Evolutionary conservation across 208 protist species (phyloP).

Genomic region (Acanthamoeba comandoni): DNA sequence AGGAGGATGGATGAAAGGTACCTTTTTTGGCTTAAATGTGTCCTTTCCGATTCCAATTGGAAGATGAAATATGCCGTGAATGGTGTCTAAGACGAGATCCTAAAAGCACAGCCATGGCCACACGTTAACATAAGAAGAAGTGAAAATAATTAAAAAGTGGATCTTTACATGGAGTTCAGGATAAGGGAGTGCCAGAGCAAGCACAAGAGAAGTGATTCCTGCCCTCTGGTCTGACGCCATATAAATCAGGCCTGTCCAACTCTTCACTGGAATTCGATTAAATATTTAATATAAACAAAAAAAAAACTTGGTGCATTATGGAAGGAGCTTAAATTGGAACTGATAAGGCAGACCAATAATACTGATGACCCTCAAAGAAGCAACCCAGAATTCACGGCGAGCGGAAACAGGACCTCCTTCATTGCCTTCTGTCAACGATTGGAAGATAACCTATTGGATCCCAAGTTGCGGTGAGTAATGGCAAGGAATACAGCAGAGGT

Average conservation of each 20-base stretch:
- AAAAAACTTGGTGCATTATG: background rate
- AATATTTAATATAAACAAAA: background rate
- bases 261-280: background rate
- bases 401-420: conserved; percentile 16
- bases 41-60: conserved; percentile 24
- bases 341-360: background rate
- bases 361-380: conserved; percentile 1
- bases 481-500: too few species aligned
- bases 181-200: conserved; percentile 37
- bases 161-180: conserved; percentile 47
- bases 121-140: too few species aligned
- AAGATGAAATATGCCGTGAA: conserved; percentile 46
- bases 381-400: conserved; percentile 9
- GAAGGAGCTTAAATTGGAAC: background rate
- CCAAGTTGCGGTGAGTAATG: too few species aligned
- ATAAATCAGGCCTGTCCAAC: conserved; percentile 54
- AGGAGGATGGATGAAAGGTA: background rate
- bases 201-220: conserved; percentile 28
- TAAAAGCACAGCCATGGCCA: conserved; percentile 4
- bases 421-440: conserved; percentile 16
- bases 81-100: conserved; percentile 35
- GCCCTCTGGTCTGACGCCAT: conserved; percentile 10
- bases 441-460: conserved; percentile 27
- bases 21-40: conserved; percentile 2
- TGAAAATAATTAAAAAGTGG: background rate